Percentiles rank a stretch among this genome's conserved stretches.
Conservation (phyloP, 805 yeast species). For the Wickerhamomyces ciferrii region DNA sequence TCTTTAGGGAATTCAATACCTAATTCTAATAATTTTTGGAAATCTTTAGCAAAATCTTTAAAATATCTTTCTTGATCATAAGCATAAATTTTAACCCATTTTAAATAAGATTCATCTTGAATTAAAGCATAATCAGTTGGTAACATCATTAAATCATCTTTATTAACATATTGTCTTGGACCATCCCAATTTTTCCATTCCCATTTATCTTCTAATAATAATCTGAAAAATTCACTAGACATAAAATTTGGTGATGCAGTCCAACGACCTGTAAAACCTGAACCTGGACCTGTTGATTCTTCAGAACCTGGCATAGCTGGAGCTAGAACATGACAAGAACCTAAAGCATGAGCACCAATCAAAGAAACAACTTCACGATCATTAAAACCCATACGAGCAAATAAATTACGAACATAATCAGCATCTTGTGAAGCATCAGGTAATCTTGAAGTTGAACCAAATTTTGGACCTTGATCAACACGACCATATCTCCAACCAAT, state of each 20-base stretch:
- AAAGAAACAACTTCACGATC: constrained; percentile 72
- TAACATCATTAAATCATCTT: constrained; percentile 76
- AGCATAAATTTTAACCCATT: constrained; percentile 66
- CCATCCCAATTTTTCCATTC: constrained; percentile 54
- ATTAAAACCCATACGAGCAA: constrained; percentile 59
- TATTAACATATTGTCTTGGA: constrained; percentile 55
- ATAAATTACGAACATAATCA: constrained; percentile 58
- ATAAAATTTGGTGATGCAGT: constrained; percentile 74
- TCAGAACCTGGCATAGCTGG: constrained; percentile 16
- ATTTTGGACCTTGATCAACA: constrained; percentile 44
- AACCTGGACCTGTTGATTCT: constrained; percentile 30
- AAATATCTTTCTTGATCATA: constrained; percentile 57
- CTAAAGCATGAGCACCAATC: constrained; percentile 73
- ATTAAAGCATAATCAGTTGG: constrained; percentile 72
- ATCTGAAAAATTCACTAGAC: constrained; percentile 66
- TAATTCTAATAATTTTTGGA: constrained; percentile 66
- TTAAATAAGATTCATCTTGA: constrained; percentile 52
- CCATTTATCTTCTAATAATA: constrained; percentile 51
- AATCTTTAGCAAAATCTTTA: constrained; percentile 60
- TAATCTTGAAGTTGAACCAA: constrained; percentile 62
- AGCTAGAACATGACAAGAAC: constrained; percentile 60
- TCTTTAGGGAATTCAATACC: constrained; percentile 63
- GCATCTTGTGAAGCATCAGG: constrained; percentile 71
- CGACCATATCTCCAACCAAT: constrained; percentile 84
- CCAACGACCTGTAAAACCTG: constrained; percentile 91